Base-by-base conservation (phyloP, 1,139 yeast genomes). In the Pichia sp. region DNA sequence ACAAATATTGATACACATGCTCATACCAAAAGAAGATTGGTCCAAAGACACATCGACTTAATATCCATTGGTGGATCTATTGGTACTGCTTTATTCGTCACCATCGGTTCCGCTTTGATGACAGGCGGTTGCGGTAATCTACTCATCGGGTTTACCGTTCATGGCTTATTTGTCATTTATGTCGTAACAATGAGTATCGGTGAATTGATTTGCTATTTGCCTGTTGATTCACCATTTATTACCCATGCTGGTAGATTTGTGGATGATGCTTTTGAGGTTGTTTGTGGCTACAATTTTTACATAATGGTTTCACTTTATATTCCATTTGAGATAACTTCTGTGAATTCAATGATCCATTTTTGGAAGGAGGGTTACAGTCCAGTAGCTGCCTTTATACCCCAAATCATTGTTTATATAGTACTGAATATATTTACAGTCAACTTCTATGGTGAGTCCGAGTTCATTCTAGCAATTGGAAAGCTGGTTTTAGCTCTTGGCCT, bases 31-130 rank as follows among this genome's bases (percentile, higher is more conserved):
- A 42, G 54, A 37, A 33, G 36, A 26, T 39, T 51, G 16, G 68
- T 71, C 50, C 74, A 77, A 43, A 69, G 86, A 58, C 85, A 79
- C 56, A 79, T 84, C 44, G 85, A 84, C 53, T 73, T 85, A 58
- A 79, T 85, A 57, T 84, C 88, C 39, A 76, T 79, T 33, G 90
- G 94, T 40, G 95, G 95, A 44, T 79, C 85, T 40, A 84, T 85
- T 52, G 95, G 94, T 50, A 83, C 94, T 6, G 90, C 85, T 44
- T 63, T 79, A 29, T 71, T 84, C 68, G 82, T 85, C 8, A 82
- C 87, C 44, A 74, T 81, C 49, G 95, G 94, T 33, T 69, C 71
- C 46, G 84, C 81, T 2, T 66, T 85, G 50, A 66, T 73, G 48
- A 67, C 66, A 40, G 94, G 88, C 49, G 95, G 95, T 3, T 86